Evolutionary conservation across 257 asterid species (phyloP).

Genomic region (Ballota nigra): DNA sequence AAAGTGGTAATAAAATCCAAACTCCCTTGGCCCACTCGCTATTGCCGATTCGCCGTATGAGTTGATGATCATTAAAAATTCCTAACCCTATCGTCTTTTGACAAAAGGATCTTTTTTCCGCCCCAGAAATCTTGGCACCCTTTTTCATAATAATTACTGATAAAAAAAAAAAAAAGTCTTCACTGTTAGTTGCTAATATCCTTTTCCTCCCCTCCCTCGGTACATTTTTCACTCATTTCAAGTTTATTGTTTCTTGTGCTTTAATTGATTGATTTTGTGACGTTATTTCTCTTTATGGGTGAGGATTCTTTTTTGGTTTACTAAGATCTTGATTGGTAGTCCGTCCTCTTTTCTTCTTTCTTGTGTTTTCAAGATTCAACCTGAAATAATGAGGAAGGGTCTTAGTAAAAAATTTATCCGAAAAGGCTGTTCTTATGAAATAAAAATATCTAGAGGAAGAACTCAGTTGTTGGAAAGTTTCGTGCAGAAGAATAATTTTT

Average conservation of each 20-base stretch:
- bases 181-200: background rate
- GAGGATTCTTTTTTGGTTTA: background rate
- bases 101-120: slow-evolving; percentile 10
- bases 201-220: background rate
- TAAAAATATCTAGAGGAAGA: background rate
- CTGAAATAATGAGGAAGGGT: too few species aligned
- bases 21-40: slow-evolving; percentile 12
- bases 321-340: slow-evolving; percentile 21
- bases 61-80: background rate
- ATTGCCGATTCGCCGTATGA: background rate
- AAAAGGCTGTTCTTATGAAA: background rate
- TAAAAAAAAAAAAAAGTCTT: background rate
- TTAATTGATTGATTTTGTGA: background rate
- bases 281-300: background rate
- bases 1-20: background rate
- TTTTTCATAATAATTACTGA: background rate
- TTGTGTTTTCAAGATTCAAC: too few species aligned
- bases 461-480: slow-evolving; percentile 13
- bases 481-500: slow-evolving; percentile 1
- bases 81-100: slow-evolving; percentile 31
- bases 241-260: background rate
- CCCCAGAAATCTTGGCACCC: slow-evolving; percentile 14
- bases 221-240: background rate
- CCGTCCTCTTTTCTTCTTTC: background rate
- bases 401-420: background rate